These are phyloP conservation scores for Candida ovalis DNA, from an alignment of 805 yeast species.

Conservation along the genomic window DNA sequence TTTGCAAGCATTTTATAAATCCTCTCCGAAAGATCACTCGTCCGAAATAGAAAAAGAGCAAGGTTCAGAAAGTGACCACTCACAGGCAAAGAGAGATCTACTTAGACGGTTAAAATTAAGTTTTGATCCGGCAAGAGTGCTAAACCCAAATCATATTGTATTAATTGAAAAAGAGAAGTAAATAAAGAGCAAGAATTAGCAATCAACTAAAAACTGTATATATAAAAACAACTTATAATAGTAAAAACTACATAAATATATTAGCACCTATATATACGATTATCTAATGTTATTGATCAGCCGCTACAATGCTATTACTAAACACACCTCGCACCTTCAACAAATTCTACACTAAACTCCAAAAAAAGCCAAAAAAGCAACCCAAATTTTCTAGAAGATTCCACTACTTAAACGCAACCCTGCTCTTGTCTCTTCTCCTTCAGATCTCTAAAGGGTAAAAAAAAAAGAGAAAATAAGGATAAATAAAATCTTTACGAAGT, in stretches of 20 bases:
- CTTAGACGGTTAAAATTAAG: constrained; percentile 13
- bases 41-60: neutral
- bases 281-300: no score
- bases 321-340: neutral
- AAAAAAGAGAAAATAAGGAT: neutral
- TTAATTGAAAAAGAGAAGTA: neutral
- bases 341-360: no score
- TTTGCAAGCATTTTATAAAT: neutral
- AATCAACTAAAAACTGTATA: no score
- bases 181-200: neutral
- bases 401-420: neutral
- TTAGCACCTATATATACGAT: no score
- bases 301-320: no score
- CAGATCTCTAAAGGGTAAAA: neutral
- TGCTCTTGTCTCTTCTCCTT: neutral
- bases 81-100: constrained; percentile 2
- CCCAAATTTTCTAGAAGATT: neutral
- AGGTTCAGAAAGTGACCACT: neutral
- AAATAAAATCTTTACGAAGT: neutral
- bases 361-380: neutral
- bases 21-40: neutral
- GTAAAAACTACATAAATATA: no score
- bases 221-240: no score
- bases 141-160: constrained; percentile 9
- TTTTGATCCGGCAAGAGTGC: constrained; percentile 13